A percentile compares a stretch with the other conserved stretches of the same genome.
These are phyloP conservation scores for Beauveria caledonica DNA, from an alignment of 2,329 filamentous ascomycete species.

Conservation along the genomic window DNA sequence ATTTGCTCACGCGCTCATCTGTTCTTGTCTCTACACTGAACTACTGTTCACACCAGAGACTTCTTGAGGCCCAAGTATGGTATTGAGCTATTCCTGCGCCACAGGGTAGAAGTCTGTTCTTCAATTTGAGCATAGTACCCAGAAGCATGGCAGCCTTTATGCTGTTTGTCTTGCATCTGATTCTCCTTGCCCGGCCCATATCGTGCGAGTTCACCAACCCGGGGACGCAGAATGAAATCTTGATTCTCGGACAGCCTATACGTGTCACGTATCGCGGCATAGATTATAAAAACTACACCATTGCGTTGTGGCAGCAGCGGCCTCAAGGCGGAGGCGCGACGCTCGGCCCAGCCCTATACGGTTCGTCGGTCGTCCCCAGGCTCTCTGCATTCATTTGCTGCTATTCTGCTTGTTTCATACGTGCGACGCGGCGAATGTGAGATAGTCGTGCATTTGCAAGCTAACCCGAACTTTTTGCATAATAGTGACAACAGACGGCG, in stretches of 20 bases:
- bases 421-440: neutral
- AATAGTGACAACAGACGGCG: slow-evolving; percentile 12
- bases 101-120: too few species aligned
- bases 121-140: too few species aligned
- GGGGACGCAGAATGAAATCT: neutral
- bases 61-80: too few species aligned
- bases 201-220: neutral
- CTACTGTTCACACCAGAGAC: too few species aligned
- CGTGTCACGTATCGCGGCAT: neutral
- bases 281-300: neutral
- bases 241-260: neutral
- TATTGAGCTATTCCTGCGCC: too few species aligned
- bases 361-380: neutral
- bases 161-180: neutral
- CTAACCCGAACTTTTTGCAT: neutral
- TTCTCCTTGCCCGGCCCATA: neutral
- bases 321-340: neutral
- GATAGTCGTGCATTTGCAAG: too few species aligned
- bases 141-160: neutral
- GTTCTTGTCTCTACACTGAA: too few species aligned
- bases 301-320: neutral
- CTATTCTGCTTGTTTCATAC: too few species aligned
- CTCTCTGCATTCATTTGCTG: neutral
- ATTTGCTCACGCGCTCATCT: too few species aligned
- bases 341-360: neutral